phyloP scores from a whole-genome alignment of 1,284 basidiomycete genomes.

The Fomitopsis palustris region DNA sequence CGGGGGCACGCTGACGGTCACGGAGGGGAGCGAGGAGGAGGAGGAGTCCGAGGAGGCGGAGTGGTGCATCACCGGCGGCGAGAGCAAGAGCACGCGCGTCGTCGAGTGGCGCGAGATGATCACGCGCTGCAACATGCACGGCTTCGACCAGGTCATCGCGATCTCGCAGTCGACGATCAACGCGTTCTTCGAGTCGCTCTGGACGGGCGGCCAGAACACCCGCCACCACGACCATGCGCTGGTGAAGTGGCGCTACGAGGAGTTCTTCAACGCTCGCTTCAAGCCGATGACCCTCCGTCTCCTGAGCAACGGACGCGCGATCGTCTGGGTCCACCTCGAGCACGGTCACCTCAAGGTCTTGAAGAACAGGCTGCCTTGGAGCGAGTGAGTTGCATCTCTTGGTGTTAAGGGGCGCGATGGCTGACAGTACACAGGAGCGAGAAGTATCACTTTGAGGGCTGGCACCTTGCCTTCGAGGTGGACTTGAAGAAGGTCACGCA shows the following conservation, averaged over 20 bases:
- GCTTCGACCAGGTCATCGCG: constrained; percentile 30
- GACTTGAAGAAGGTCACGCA: constrained; percentile 25
- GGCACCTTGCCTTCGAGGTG: constrained; percentile 33
- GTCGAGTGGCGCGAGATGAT: constrained; percentile 21
- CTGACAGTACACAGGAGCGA: constrained; percentile 8
- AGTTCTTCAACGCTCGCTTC: constrained; percentile 26
- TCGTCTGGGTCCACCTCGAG: constrained; percentile 25
- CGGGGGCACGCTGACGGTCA: constrained; percentile 8
- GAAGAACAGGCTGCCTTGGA: constrained; percentile 18
- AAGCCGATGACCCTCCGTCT: constrained; percentile 23
- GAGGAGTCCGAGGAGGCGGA: constrained; percentile 6
- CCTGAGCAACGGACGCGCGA: constrained; percentile 22
- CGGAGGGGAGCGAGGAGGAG: constrained; percentile 6
- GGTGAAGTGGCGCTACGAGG: constrained; percentile 22
- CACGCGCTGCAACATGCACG: constrained; percentile 22
- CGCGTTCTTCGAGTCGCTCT: constrained; percentile 22
- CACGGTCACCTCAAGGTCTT: constrained; percentile 21
- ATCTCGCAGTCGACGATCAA: constrained; percentile 30
- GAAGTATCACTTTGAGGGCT: constrained; percentile 22
- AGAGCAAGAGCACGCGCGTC: background rate
- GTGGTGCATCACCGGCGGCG: background rate
- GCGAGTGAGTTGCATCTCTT: constrained; percentile 13
- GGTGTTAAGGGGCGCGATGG: background rate
- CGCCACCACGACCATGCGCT: constrained; percentile 10
- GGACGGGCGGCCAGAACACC: constrained; percentile 8